Evolutionary conservation across 441 rosid species (phyloP), one percentile per base, ranked within the genome.

Genomic region (Erodium trifolium): DNA sequence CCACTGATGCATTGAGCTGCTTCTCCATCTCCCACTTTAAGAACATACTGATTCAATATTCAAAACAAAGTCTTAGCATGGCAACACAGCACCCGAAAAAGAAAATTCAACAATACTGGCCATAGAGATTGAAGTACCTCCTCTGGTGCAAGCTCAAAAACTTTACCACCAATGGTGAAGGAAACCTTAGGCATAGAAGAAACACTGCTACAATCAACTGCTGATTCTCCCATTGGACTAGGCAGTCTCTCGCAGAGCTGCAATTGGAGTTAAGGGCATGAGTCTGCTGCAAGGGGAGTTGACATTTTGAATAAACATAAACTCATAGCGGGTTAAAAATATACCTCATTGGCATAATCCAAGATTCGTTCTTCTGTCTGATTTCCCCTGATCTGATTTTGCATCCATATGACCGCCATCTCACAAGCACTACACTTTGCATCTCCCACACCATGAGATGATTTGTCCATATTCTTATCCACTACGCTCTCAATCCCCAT

Each of bases 201-300:
- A 19, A 89, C 70, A 63, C 67, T 76, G 5, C 67, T 55, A 23
- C 93, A 87, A 70, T 89, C 87, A 0, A 91, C 77, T 1, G 71
- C 67, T 1, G 93, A 79, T 63, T 86, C 89, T 11, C 90, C 90
- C 79, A 76, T 80, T 1, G 90, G 96, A 80, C 87, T 87, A 1
- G 90, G 96, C 34, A 89, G 67, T 77, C 84, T 87, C 57, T 89
- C 84, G 13, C 96, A 91, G 18, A 91, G 80, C 92, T 88, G 83
- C 63, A n/a, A 67, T 72, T 27, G 70, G 65, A 77, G 49, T 39
- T 13, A 9, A 67, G 13, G 29, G 67, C 27, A 65, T 71, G 65
- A 81, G 76, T 64, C 34, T 16, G 71, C 19, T 11, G 51, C 68
- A 69, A 69, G 57, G 16, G 17, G 5, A 71, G 55, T 43, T 76